phyloP scores from a whole-genome alignment of 2,329 filamentous ascomycete species.

The Coniochaeta prunicola region DNA sequence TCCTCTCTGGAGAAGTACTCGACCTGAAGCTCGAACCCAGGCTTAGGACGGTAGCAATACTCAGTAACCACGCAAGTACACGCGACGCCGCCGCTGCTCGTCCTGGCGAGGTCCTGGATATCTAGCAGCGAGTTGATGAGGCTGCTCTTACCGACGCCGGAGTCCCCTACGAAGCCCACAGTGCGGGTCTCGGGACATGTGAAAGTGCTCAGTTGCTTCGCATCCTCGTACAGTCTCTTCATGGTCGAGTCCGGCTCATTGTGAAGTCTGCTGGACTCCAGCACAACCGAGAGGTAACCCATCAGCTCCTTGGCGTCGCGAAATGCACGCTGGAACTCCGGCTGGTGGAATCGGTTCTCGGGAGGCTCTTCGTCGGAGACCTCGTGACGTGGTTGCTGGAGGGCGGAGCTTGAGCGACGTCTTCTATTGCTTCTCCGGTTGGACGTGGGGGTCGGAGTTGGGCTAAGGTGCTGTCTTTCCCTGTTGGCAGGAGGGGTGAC shows the following conservation, averaged over 20 bases:
- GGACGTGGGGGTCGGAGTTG: background rate
- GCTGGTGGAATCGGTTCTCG: conserved; percentile 25
- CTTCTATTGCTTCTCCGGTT: conserved; percentile 2
- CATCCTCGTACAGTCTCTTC: conserved; percentile 22
- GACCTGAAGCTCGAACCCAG: conserved; percentile 25
- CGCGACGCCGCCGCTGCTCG: conserved; percentile 34
- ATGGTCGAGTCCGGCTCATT: conserved; percentile 31
- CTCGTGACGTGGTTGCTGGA: conserved; percentile 5
- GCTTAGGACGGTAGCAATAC: conserved; percentile 28
- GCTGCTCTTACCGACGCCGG: conserved; percentile 39
- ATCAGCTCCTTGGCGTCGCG: conserved; percentile 24
- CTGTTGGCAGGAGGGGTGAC: background rate
- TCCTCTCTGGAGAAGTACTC: conserved; percentile 24
- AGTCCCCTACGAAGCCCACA: conserved; percentile 41
- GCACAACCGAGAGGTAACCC: conserved; percentile 18
- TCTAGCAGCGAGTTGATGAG: conserved; percentile 41
- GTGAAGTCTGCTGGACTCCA: conserved; percentile 27
- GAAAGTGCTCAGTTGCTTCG: conserved; percentile 25
- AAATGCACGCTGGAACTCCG: conserved; percentile 26
- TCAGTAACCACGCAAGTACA: conserved; percentile 42
- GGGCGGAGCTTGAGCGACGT: conserved; percentile 8
- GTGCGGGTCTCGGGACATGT: conserved; percentile 28
- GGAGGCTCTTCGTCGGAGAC: conserved; percentile 11
- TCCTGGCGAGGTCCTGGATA: conserved; percentile 26
- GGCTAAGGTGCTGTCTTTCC: background rate